Evolutionary conservation across 352 stramenopile species (phyloP).

Genomic region (Pythium apleroticum): DNA sequence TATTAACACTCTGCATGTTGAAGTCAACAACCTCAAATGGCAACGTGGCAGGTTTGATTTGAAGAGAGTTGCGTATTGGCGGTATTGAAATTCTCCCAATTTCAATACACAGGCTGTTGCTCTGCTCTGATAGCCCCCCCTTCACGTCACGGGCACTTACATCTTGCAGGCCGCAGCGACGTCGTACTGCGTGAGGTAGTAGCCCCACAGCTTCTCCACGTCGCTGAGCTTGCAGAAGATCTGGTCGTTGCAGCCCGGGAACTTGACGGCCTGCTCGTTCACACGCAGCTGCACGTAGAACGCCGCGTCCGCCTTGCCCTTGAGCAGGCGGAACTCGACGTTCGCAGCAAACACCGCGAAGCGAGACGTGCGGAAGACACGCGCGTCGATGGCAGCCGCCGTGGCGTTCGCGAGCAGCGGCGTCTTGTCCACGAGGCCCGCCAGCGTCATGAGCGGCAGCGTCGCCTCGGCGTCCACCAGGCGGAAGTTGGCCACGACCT

Average conservation of each 20-base stretch:
- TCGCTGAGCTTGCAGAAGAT: constrained; percentile 14
- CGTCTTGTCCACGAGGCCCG: constrained; percentile 10
- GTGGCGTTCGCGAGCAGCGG: background rate
- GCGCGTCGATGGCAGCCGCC: background rate
- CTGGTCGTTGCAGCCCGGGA: constrained; percentile 15
- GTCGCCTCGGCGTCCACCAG: constrained; percentile 16
- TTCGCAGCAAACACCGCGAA: constrained; percentile 13
- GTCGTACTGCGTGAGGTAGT: constrained; percentile 18
- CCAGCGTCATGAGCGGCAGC: constrained; percentile 17
- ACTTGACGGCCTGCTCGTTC: constrained; percentile 12
- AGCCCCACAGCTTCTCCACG: constrained; percentile 9
- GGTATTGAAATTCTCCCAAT: too few relatives aligned
- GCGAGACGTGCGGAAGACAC: constrained; percentile 13
- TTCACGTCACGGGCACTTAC: background rate
- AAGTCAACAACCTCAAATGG: too few relatives aligned
- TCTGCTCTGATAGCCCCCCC: background rate
- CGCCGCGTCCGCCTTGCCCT: background rate
- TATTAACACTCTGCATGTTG: too few relatives aligned
- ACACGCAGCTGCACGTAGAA: constrained; percentile 20
- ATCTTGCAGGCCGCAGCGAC: constrained; percentile 10
- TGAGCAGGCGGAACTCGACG: constrained; percentile 20
- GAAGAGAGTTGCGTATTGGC: too few relatives aligned
- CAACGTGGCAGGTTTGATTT: too few relatives aligned
- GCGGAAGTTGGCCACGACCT: constrained; percentile 15
- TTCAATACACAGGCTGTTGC: background rate